phyloP scores from a whole-genome alignment of 306 rosid genomes.

The Acacia acuminata region DNA sequence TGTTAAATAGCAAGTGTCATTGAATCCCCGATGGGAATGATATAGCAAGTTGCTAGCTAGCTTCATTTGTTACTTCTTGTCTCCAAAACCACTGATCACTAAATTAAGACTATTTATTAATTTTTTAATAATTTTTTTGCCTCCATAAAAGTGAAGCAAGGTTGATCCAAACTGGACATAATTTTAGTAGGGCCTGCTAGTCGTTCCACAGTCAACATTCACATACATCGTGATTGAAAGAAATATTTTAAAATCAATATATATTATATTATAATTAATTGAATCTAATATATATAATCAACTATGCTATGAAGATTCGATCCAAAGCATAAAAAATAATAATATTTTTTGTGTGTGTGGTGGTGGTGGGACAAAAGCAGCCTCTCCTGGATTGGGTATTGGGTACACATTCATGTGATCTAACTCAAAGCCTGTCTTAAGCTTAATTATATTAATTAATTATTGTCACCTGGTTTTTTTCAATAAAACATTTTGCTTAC shows the following conservation, averaged over 20 bases:
- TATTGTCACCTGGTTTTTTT: background rate
- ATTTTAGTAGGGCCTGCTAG: background rate
- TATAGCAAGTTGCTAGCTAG: background rate
- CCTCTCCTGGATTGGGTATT: background rate
- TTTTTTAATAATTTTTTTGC: background rate
- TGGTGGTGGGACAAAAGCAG: background rate
- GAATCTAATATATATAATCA: background rate
- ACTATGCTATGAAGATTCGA: conserved; percentile 11
- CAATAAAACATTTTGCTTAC: background rate
- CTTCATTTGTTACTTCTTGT: background rate
- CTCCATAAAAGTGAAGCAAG: background rate
- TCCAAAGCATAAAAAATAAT: conserved; percentile 9
- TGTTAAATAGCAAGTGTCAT: background rate
- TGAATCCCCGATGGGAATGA: background rate
- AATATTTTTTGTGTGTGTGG: background rate
- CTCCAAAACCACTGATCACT: background rate
- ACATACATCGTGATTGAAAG: background rate
- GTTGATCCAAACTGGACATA: background rate
- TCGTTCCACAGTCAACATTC: background rate
- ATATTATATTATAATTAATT: background rate
- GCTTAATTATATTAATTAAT: background rate
- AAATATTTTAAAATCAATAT: background rate
- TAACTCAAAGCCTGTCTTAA: background rate
- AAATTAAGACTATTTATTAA: background rate
- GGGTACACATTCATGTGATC: background rate